Evolutionary conservation across 1,284 basidiomycete species (phyloP).

Genomic region (Fomitopsis schrenkii): DNA sequence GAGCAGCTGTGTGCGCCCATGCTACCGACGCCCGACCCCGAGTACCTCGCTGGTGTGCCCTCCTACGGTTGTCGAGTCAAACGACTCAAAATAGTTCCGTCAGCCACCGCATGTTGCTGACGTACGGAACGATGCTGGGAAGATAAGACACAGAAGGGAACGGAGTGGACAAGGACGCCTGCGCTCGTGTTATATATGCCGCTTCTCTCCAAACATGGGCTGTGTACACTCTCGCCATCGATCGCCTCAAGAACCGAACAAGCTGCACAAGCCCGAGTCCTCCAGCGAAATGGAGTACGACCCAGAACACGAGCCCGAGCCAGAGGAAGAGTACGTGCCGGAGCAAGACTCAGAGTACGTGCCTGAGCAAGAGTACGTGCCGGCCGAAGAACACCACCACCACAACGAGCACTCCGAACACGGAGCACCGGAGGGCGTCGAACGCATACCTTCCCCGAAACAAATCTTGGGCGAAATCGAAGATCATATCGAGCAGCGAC

Average conservation of each 20-base stretch:
- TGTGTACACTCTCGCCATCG: slow-evolving; percentile 1
- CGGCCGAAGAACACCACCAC: neutral
- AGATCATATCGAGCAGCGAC: slow-evolving; percentile 1
- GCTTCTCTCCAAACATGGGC: slow-evolving; percentile 1
- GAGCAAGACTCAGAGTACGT: no score
- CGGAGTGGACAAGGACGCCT: neutral
- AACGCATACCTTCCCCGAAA: neutral
- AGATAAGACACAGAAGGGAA: neutral
- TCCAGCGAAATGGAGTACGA: neutral
- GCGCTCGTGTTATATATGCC: neutral
- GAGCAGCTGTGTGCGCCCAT: no score
- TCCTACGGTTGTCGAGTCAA: no score
- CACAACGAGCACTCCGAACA: neutral
- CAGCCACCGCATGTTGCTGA: neutral
- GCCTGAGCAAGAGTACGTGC: neutral
- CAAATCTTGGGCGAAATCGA: neutral
- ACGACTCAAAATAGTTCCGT: neutral
- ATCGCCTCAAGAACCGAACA: neutral
- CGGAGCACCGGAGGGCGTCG: no score
- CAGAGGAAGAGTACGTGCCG: neutral
- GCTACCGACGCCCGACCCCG: no score
- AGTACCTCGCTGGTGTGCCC: no score
- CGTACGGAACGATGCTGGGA: neutral
- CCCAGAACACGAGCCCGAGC: neutral
- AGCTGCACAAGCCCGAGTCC: neutral